A percentile compares a stretch with the other conserved stretches of the same genome.
Evolutionary conservation across 495 filamentous ascomycete genomes (phyloP).

Genomic region (Aspergillus affinis): DNA sequence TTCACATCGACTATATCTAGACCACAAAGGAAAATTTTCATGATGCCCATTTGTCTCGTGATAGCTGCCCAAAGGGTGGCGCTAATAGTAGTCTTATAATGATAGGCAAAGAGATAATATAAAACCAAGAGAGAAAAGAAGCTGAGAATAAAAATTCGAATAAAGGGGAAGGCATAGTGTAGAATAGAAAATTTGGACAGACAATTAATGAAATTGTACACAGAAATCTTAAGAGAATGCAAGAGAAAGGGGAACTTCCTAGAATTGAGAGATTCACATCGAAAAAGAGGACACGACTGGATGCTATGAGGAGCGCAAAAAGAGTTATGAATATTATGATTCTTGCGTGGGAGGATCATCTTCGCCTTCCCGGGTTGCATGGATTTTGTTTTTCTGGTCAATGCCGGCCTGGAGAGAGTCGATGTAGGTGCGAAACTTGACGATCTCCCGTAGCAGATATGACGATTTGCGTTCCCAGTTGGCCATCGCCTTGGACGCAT

Average conservation of each 20-base stretch:
- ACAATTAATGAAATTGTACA: conserved; percentile 3
- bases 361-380: conserved; percentile 31
- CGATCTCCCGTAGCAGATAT: conserved; percentile 89
- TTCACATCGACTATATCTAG: not conserved
- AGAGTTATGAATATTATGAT: not conserved
- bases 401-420: conserved; percentile 69
- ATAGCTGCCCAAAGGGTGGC: not conserved
- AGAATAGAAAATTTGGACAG: conserved; percentile 13
- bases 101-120: conserved; percentile 15
- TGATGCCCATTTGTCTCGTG: conserved; percentile 1
- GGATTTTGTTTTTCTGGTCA: conserved; percentile 55
- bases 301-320: conserved; percentile 1
- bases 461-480: conserved; percentile 97
- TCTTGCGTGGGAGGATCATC: conserved; percentile 11
- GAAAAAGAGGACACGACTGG: not conserved
- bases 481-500: conserved; percentile 76
- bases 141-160: conserved; percentile 7
- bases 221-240: conserved; percentile 5
- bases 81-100: conserved; percentile 24
- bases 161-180: conserved; percentile 4
- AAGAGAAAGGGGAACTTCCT: not conserved
- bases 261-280: not conserved
- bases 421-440: conserved; percentile 94
- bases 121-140: conserved; percentile 12
- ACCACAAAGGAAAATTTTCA: not conserved